Evolutionary conservation across 148 eudicot genomes (phyloP), one percentile per base, ranked within the genome.

Genomic region (Dianthus caryophyllus): DNA sequence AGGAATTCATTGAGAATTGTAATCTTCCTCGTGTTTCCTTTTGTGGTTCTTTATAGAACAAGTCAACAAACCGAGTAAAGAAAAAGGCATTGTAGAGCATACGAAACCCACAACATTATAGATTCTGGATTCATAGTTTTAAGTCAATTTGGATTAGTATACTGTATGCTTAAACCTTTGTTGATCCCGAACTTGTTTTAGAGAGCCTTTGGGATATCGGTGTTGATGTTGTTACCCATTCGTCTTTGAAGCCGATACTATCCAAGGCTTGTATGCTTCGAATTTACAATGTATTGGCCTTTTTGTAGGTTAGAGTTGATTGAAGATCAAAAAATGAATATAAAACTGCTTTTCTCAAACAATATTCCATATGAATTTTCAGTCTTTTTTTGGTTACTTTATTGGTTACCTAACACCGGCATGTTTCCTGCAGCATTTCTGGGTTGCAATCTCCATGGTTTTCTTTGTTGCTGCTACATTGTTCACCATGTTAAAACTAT

Each of bases 391-490:
- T 18, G 12, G 24, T 44, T 43, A 44, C 58, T 67, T 47, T 61
- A 21, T 64, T 26, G 64, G 22, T 59, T 63, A 73, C 75, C 36
- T 77, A 53, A 61, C 4, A 30, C n/a, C 15, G 18, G 21, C 39
- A 47, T 69, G 15, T 73, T 74, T 14, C 74, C 51, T 65, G 74
- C 84, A 86, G 91, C 96, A 88, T 72, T 88, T 88, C 79, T 88
- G 96, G 91, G 88, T 88, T 55, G 96, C 96, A 18, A 86, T 88
- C 73, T 88, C 91, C 63, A 86, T 88, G 96, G 87, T 88, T 75
- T 88, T 88, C 83, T 86, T 86, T 75, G 58, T 86, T 63, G 91
- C 96, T 61, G 91, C 85, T 57, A 86, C 91, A 20, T 72, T 86
- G 58, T 88, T 88, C 84, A 84, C 89, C 54, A 71, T 82, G 68